Evolutionary conservation across 176 grass and related monocot genomes (phyloP).

Genomic region (Carex parvula): DNA sequence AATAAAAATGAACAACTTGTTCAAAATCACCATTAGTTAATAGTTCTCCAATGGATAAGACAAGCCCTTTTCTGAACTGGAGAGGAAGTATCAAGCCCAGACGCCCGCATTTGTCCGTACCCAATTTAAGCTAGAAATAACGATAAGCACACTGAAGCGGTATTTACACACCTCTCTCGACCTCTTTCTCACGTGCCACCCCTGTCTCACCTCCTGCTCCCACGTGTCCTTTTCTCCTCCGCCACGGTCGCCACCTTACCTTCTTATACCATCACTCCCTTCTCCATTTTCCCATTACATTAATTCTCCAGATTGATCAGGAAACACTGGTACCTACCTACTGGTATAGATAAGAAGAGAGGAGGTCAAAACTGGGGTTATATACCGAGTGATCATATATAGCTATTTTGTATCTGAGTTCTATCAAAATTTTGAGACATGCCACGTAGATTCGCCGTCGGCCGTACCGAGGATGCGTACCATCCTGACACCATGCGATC

Average conservation of each 20-base stretch:
- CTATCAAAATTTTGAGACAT: not conserved
- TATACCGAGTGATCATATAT: not conserved
- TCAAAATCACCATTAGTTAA: not conserved
- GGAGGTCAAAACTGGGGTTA: not conserved
- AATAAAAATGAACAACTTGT: not conserved
- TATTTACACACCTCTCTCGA: constrained; percentile 10
- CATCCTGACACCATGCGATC: constrained; percentile 84
- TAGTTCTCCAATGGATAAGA: not conserved
- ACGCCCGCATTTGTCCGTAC: not conserved
- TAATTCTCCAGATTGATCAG: not conserved
- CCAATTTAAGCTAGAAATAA: not conserved
- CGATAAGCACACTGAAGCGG: constrained; percentile 27
- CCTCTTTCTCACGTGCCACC: constrained; percentile 48
- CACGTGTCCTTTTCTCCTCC: constrained; percentile 40
- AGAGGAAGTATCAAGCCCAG: not conserved
- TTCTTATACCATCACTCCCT: constrained; percentile 13
- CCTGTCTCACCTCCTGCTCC: constrained; percentile 1
- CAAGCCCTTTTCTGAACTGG: not conserved
- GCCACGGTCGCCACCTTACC: constrained; percentile 23
- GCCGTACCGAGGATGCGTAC: constrained; percentile 60
- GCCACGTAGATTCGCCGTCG: constrained; percentile 56
- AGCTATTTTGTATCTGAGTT: not conserved
- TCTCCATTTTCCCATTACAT: not conserved
- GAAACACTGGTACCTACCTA: not conserved
- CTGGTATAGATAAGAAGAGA: not conserved